Conservation (phyloP, 768 basidiomycete species). For the Pulveroboletus sp. region DNA sequence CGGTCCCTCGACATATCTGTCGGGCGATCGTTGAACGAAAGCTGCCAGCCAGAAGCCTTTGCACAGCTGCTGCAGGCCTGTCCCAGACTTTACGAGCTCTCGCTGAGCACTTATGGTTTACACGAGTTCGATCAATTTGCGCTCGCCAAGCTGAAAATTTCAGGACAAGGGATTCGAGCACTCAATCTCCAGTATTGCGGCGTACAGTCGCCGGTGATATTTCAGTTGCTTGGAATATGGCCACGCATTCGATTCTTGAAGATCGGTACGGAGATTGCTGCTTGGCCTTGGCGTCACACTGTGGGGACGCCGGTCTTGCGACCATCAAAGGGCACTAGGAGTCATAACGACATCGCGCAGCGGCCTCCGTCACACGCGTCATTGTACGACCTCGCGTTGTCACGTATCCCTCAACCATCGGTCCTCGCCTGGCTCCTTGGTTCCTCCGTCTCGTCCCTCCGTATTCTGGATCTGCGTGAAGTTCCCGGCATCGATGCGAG, state of each 20-base stretch:
- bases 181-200: slow-evolving; percentile 33
- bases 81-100: slow-evolving; percentile 33
- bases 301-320: slow-evolving; percentile 11
- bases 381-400: slow-evolving; percentile 40
- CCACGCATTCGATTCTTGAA: slow-evolving; percentile 36
- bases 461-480: slow-evolving; percentile 40
- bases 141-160: slow-evolving; percentile 23
- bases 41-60: slow-evolving; percentile 11
- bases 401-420: slow-evolving; percentile 29
- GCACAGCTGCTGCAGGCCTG: slow-evolving; percentile 23
- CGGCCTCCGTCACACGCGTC: slow-evolving; percentile 13
- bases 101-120: slow-evolving; percentile 19
- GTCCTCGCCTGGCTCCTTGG: slow-evolving; percentile 39
- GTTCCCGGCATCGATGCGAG: slow-evolving; percentile 24
- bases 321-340: not conserved
- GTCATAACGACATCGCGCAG: not conserved
- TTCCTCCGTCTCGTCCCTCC: slow-evolving; percentile 31
- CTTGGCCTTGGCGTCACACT: slow-evolving; percentile 28
- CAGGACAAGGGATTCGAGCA: slow-evolving; percentile 28
- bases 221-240: slow-evolving; percentile 38
- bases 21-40: slow-evolving; percentile 2
- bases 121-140: slow-evolving; percentile 27
- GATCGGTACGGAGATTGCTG: slow-evolving; percentile 35
- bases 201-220: slow-evolving; percentile 41
- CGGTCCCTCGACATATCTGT: slow-evolving; percentile 22